A percentile compares a stretch with the other conserved stretches of the same genome.
These are phyloP conservation scores for Flaveria floridana DNA, from an alignment of 140 eudicot genomes.

Conservation along the genomic window DNA sequence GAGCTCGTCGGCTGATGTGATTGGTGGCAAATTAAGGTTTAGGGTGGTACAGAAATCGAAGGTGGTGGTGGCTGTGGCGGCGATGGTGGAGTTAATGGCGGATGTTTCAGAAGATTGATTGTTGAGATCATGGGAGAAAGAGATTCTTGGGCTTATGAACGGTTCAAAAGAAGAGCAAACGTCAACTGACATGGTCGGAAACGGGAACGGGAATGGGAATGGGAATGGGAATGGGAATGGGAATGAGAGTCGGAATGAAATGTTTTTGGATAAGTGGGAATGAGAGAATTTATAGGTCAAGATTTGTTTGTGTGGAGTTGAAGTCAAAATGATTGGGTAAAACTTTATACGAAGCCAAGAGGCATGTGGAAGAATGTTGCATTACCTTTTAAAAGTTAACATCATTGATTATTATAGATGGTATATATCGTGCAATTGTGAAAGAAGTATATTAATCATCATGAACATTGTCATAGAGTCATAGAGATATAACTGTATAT, in stretches of 20 bases:
- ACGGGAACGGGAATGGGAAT: not conserved
- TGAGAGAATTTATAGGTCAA: constrained; percentile 27
- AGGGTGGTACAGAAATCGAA: constrained; percentile 53
- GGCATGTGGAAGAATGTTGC: constrained; percentile 1
- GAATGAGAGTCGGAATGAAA: not conserved
- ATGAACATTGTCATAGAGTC: constrained; percentile 12
- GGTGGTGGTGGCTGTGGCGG: constrained; percentile 28
- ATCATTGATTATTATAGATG: not conserved
- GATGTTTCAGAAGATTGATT: constrained; percentile 27
- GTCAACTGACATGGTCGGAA: constrained; percentile 57
- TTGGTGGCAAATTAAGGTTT: constrained; percentile 18
- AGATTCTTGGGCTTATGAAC: constrained; percentile 66
- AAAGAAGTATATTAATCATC: constrained; percentile 13
- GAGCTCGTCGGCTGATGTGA: constrained; percentile 73
- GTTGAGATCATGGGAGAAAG: constrained; percentile 74
- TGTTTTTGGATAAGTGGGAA: not conserved
- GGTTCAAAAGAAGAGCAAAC: constrained; percentile 50
- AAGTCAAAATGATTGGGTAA: constrained; percentile 45
- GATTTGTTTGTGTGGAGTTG: constrained; percentile 34
- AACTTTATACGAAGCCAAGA: constrained; percentile 30
- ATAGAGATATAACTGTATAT: constrained; percentile 13
- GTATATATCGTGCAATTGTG: constrained; percentile 21
- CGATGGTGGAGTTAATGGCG: not conserved
- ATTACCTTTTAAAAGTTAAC: not conserved
- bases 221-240: not conserved